Conservation (phyloP, 2,329 filamentous ascomycete genomes). For the Ascochyta clinopodiicola region DNA sequence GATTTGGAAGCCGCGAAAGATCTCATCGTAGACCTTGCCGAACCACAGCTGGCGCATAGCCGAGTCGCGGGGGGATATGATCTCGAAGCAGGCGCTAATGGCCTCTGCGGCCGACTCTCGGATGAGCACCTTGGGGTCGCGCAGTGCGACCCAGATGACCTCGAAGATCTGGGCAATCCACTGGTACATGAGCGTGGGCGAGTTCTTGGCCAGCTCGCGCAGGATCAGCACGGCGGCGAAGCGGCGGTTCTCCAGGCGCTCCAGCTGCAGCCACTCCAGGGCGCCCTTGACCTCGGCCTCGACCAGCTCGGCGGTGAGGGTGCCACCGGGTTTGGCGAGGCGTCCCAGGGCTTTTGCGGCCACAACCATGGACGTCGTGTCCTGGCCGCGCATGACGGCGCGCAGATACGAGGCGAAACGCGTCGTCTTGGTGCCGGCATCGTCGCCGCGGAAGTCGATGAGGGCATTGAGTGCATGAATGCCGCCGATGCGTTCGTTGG, state of each 20-base stretch:
- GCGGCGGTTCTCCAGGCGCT: conserved; percentile 88
- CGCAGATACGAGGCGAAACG: conserved; percentile 91
- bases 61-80: conserved; percentile 90
- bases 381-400: conserved; percentile 85
- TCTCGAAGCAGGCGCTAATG: conserved; percentile 93
- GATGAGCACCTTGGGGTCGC: conserved; percentile 89
- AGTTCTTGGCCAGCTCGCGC: conserved; percentile 88
- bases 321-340: conserved; percentile 89
- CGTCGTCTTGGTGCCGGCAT: conserved; percentile 90
- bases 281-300: conserved; percentile 97
- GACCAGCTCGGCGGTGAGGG: conserved; percentile 91
- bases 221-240: conserved; percentile 93
- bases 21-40: conserved; percentile 86
- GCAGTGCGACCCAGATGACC: conserved; percentile 91
- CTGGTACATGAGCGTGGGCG: conserved; percentile 92
- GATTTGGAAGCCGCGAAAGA: conserved; percentile 75
- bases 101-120: conserved; percentile 90
- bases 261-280: conserved; percentile 94
- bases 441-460: conserved; percentile 95
- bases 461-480: conserved; percentile 90
- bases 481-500: conserved; percentile 87
- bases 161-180: conserved; percentile 96
- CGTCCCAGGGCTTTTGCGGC: conserved; percentile 89
- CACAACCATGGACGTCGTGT: conserved; percentile 87
- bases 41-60: conserved; percentile 89